Percentiles rank a stretch among this genome's conserved stretches.
phyloP scores from a whole-genome alignment of 2,329 filamentous ascomycete species.

The Aspergillus versicolor region DNA sequence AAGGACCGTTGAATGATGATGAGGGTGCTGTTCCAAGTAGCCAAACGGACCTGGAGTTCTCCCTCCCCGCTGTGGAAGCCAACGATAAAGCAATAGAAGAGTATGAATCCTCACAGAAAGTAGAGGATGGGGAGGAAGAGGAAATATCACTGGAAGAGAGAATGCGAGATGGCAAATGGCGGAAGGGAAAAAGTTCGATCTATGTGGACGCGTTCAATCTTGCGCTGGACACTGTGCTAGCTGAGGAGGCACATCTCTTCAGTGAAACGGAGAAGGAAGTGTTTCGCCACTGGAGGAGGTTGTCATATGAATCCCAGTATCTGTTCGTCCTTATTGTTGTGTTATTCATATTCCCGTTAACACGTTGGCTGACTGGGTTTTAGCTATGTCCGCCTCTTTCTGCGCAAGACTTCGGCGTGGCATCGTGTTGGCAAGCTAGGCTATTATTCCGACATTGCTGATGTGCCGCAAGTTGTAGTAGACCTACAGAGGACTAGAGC shows the following conservation, averaged over 20 bases:
- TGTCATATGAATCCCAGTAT: slow-evolving; percentile 87
- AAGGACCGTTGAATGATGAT: neutral
- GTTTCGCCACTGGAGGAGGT: slow-evolving; percentile 70
- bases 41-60: slow-evolving; percentile 69
- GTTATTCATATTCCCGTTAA: neutral
- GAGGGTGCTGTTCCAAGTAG: slow-evolving; percentile 32
- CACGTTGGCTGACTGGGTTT: neutral
- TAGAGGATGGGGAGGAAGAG: slow-evolving; percentile 42
- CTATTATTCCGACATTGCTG: slow-evolving; percentile 79
- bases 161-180: slow-evolving; percentile 63
- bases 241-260: slow-evolving; percentile 87
- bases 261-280: slow-evolving; percentile 73
- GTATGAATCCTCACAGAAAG: slow-evolving; percentile 70
- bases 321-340: slow-evolving; percentile 57
- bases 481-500: slow-evolving; percentile 59
- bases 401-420: slow-evolving; percentile 90
- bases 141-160: slow-evolving; percentile 46
- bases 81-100: slow-evolving; percentile 73
- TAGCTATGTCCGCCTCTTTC: slow-evolving; percentile 87
- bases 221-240: slow-evolving; percentile 81
- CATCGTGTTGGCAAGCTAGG: slow-evolving; percentile 75
- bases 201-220: slow-evolving; percentile 98
- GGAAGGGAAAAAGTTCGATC: slow-evolving; percentile 78
- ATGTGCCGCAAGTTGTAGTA: slow-evolving; percentile 65
- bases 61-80: slow-evolving; percentile 65